phyloP scores from a whole-genome alignment of 192 early-diverging fungal genomes.

The Coemansia sp. region DNA sequence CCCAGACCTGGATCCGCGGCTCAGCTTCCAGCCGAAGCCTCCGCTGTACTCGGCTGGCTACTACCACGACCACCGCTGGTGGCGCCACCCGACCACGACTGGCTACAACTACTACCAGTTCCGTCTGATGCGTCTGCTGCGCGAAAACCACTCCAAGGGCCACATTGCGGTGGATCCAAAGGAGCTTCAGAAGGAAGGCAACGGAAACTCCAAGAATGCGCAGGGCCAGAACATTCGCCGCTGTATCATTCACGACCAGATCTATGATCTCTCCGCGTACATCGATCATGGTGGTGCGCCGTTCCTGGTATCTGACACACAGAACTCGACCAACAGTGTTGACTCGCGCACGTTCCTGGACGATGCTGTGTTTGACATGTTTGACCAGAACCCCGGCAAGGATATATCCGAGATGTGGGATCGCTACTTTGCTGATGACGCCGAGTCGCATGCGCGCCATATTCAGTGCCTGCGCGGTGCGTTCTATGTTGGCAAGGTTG shows the following conservation, averaged over 20 bases:
- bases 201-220: slow-evolving; percentile 44
- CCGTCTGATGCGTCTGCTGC: slow-evolving; percentile 61
- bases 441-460: slow-evolving; percentile 52
- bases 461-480: slow-evolving; percentile 77
- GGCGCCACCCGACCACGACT: slow-evolving; percentile 57
- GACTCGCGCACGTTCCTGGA: slow-evolving; percentile 61
- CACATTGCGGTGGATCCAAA: slow-evolving; percentile 63
- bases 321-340: slow-evolving; percentile 42
- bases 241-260: slow-evolving; percentile 68
- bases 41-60: slow-evolving; percentile 59
- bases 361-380: slow-evolving; percentile 60
- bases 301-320: slow-evolving; percentile 48
- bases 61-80: slow-evolving; percentile 73
- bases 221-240: slow-evolving; percentile 48
- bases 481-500: slow-evolving; percentile 85
- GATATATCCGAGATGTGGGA: slow-evolving; percentile 67
- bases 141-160: slow-evolving; percentile 65
- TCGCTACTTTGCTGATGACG: slow-evolving; percentile 51
- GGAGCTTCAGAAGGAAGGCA: slow-evolving; percentile 57
- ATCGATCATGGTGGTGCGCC: slow-evolving; percentile 52
- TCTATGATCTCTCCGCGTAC: slow-evolving; percentile 74
- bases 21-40: slow-evolving; percentile 54
- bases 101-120: slow-evolving; percentile 70
- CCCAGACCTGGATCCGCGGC: slow-evolving; percentile 54
- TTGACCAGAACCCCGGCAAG: slow-evolving; percentile 61